Conservation (phyloP, 495 filamentous ascomycete species). For the Geoglossum glabrum region DNA sequence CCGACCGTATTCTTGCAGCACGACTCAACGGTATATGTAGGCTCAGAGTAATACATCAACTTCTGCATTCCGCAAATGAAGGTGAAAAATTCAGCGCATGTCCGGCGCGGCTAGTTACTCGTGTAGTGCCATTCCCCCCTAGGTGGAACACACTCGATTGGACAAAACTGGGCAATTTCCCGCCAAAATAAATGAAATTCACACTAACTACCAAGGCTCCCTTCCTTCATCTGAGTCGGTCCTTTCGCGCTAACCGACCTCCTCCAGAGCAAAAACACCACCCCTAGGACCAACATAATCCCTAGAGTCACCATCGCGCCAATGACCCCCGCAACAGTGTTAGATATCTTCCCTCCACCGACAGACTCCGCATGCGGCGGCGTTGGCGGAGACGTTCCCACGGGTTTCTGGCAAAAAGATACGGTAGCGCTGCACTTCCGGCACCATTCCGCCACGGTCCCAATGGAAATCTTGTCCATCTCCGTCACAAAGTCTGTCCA, state of each 20-base stretch:
- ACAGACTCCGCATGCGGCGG: background rate
- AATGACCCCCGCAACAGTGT: constrained; percentile 2
- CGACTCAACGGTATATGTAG: too few relatives aligned
- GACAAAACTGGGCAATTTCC: too few relatives aligned
- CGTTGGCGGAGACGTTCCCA: background rate
- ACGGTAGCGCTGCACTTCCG: constrained; percentile 1
- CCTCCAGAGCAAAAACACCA: background rate
- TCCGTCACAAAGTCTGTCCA: constrained; percentile 25
- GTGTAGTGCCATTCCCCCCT: too few relatives aligned
- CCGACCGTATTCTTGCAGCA: too few relatives aligned
- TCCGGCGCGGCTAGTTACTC: too few relatives aligned
- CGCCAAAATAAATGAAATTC: too few relatives aligned
- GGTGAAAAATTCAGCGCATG: too few relatives aligned
- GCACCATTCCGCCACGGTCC: constrained; percentile 24
- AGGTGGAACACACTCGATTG: too few relatives aligned
- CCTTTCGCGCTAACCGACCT: background rate
- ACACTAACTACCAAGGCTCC: too few relatives aligned
- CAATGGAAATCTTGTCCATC: constrained; percentile 24
- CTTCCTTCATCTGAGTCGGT: too few relatives aligned
- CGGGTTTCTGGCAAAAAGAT: background rate
- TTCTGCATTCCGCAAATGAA: too few relatives aligned
- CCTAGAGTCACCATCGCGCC: constrained; percentile 4
- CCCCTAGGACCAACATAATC: background rate
- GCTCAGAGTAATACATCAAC: too few relatives aligned
- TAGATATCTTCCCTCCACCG: background rate